Conservation (phyloP, 306 rosid genomes). For the Sphenostylis stenocarpa region DNA sequence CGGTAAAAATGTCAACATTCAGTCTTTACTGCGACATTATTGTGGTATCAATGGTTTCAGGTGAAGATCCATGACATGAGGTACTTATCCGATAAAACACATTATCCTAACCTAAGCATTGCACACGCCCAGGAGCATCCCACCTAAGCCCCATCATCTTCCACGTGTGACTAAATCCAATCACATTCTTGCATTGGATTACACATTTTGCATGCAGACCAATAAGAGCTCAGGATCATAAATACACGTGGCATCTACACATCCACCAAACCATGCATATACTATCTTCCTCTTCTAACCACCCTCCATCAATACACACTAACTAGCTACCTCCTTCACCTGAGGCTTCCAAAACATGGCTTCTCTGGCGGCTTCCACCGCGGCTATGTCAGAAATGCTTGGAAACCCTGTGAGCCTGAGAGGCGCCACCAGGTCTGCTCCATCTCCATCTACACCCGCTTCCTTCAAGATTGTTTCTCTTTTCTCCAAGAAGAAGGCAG, state of each 20-base stretch:
- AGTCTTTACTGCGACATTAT: too few species aligned
- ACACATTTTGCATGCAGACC: constrained; percentile 37
- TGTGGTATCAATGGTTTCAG: too few species aligned
- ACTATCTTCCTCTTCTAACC: constrained; percentile 24
- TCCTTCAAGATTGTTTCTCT: constrained; percentile 66
- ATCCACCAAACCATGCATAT: constrained; percentile 68
- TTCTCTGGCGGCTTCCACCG: constrained; percentile 59
- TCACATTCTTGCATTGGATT: constrained; percentile 54
- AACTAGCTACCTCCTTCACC: neutral
- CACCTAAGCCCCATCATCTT: constrained; percentile 53
- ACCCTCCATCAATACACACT: neutral
- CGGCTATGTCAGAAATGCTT: constrained; percentile 70
- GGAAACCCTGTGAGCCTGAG: constrained; percentile 57
- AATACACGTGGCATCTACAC: constrained; percentile 58
- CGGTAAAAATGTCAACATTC: too few species aligned
- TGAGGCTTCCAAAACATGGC: constrained; percentile 46
- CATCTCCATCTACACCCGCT: constrained; percentile 49
- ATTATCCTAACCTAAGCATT: constrained; percentile 46
- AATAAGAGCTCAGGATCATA: constrained; percentile 33
- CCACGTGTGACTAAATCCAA: constrained; percentile 51
- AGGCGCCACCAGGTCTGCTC: constrained; percentile 52
- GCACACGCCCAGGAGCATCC: constrained; percentile 19
- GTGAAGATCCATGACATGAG: too few species aligned
- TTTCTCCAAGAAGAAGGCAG: constrained; percentile 65
- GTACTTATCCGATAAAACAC: neutral